Percentiles rank a stretch among this genome's conserved stretches.
These are phyloP conservation scores for Fusarium sulawesiense DNA, from an alignment of 2,329 filamentous ascomycete genomes.

Conservation along the genomic window DNA sequence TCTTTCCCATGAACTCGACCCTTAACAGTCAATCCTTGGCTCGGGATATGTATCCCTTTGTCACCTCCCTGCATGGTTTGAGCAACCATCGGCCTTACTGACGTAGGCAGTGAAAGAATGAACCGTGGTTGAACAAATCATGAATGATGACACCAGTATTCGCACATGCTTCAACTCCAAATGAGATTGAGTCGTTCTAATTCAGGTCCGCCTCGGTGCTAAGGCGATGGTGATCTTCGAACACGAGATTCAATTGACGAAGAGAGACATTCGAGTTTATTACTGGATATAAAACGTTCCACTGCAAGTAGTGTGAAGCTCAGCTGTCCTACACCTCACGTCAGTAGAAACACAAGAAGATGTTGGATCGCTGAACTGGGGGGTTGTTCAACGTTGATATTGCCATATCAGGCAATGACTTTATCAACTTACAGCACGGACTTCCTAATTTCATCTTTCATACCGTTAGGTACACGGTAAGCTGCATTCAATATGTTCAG, in stretches of 20 bases:
- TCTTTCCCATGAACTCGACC: background rate
- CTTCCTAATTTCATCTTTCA: background rate
- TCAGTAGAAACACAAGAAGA: constrained; percentile 3
- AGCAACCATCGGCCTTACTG: background rate
- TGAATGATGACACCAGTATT: background rate
- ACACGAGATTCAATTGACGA: constrained; percentile 13
- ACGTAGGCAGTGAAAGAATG: background rate
- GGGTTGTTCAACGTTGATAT: constrained; percentile 9
- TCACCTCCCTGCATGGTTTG: constrained; percentile 12
- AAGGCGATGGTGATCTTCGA: background rate
- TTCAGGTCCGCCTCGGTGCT: background rate
- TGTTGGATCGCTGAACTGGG: constrained; percentile 2
- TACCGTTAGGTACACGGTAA: constrained; percentile 1
- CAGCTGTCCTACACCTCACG: constrained; percentile 13
- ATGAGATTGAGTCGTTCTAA: constrained; percentile 17
- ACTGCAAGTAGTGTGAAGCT: constrained; percentile 6
- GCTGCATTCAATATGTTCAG: constrained; percentile 12
- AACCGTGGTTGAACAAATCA: constrained; percentile 1
- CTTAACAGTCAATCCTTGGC: background rate
- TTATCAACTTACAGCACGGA: background rate
- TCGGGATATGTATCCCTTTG: background rate
- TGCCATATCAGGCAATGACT: constrained; percentile 15
- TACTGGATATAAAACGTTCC: constrained; percentile 14
- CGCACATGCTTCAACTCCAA: background rate
- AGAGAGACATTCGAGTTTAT: constrained; percentile 1